phyloP scores from a whole-genome alignment of 2,329 filamentous ascomycete genomes.

The Hypoxylon sp. region DNA sequence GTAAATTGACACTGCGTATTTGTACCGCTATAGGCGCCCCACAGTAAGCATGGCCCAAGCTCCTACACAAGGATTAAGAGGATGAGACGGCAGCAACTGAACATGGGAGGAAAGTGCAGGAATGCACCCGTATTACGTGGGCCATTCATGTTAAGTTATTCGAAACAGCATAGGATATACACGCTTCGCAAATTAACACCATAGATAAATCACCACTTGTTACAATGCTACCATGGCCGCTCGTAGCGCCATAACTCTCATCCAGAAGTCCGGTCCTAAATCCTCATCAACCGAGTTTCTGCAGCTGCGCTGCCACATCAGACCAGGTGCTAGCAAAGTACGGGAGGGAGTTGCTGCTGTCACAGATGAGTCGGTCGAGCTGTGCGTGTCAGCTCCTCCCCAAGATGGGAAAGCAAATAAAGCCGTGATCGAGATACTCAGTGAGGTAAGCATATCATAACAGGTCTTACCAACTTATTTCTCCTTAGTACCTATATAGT shows the following conservation, averaged over 20 bases:
- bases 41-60: slow-evolving; percentile 1
- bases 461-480: background rate
- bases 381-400: slow-evolving; percentile 75
- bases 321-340: slow-evolving; percentile 72
- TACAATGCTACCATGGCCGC: slow-evolving; percentile 52
- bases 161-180: too few relatives aligned
- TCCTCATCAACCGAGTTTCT: slow-evolving; percentile 55
- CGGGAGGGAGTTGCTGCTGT: slow-evolving; percentile 72
- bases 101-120: too few relatives aligned
- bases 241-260: slow-evolving; percentile 63
- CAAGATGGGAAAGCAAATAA: slow-evolving; percentile 77
- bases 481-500: background rate
- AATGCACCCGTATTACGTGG: slow-evolving; percentile 8
- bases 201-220: background rate
- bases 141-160: background rate
- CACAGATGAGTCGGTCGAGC: slow-evolving; percentile 68
- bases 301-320: slow-evolving; percentile 75
- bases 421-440: slow-evolving; percentile 73
- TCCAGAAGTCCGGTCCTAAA: slow-evolving; percentile 58
- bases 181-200: slow-evolving; percentile 1
- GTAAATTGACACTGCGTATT: background rate
- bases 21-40: slow-evolving; percentile 2
- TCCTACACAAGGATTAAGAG: background rate
- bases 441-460: slow-evolving; percentile 60
- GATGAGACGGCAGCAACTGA: too few relatives aligned